Evolutionary conservation across 768 basidiomycete species (phyloP).

Genomic region (Glaciozyma antarctica): DNA sequence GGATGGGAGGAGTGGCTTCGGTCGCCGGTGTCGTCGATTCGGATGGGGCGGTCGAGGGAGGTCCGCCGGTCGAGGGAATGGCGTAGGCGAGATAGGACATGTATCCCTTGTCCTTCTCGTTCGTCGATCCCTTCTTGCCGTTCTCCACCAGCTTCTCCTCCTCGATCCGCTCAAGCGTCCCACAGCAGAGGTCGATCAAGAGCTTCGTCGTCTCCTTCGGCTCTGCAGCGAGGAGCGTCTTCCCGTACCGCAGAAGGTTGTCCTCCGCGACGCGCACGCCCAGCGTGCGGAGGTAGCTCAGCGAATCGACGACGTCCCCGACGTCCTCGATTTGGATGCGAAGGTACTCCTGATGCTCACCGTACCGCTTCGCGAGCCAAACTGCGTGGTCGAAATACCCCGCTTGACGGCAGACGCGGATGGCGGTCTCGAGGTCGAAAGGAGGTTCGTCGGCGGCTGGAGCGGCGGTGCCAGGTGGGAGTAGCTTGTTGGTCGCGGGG

Average conservation of each 20-base stretch:
- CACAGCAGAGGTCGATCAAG: conserved; percentile 83
- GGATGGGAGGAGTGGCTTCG: background rate
- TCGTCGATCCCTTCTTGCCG: background rate
- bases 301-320: conserved; percentile 66
- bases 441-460: conserved; percentile 55
- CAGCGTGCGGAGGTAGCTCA: conserved; percentile 66
- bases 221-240: conserved; percentile 67
- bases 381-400: conserved; percentile 92
- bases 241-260: conserved; percentile 73
- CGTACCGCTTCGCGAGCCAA: conserved; percentile 85
- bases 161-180: conserved; percentile 35
- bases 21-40: background rate
- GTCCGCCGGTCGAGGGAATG: background rate
- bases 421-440: conserved; percentile 94
- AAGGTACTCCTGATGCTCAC: conserved; percentile 83
- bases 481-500: background rate
- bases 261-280: conserved; percentile 56
- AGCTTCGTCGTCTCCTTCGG: conserved; percentile 84
- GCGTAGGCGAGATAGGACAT: conserved; percentile 25
- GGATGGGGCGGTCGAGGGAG: background rate
- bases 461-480: background rate
- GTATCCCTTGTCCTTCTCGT: background rate
- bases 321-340: conserved; percentile 91
- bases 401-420: conserved; percentile 90
- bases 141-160: background rate